These are phyloP conservation scores for Petunia secreta DNA, from an alignment of 257 asterid genomes.

Conservation along the genomic window DNA sequence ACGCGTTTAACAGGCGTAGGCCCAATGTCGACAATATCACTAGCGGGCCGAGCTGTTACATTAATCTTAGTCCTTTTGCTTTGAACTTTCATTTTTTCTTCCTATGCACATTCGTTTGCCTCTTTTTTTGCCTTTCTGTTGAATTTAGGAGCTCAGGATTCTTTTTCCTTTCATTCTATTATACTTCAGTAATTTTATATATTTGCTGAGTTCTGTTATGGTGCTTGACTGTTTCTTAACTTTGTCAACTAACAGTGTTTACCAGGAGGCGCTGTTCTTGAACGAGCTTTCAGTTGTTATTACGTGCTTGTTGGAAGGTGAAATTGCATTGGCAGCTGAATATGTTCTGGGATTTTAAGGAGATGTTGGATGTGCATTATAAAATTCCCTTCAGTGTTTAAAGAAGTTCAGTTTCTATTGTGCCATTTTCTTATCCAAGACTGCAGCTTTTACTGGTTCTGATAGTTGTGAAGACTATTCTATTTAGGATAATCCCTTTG, in stretches of 20 bases:
- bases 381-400: constrained; percentile 12
- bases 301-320: neutral
- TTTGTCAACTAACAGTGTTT: neutral
- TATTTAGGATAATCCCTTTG: neutral
- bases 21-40: neutral
- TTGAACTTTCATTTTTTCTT: constrained; percentile 22
- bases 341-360: constrained; percentile 16
- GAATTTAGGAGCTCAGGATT: neutral
- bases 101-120: constrained; percentile 8
- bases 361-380: constrained; percentile 1
- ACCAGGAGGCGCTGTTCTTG: constrained; percentile 8
- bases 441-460: constrained; percentile 21
- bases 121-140: neutral
- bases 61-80: neutral
- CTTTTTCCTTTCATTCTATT: neutral
- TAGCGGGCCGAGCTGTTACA: too few relatives aligned
- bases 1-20: neutral
- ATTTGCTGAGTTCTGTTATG: neutral
- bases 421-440: constrained; percentile 15
- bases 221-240: neutral
- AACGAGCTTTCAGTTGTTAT: neutral
- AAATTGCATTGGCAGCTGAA: neutral
- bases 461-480: neutral
- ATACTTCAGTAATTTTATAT: neutral
- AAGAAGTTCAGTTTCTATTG: neutral